phyloP scores from a whole-genome alignment of 331 rosid species.

The Quercus phellos region DNA sequence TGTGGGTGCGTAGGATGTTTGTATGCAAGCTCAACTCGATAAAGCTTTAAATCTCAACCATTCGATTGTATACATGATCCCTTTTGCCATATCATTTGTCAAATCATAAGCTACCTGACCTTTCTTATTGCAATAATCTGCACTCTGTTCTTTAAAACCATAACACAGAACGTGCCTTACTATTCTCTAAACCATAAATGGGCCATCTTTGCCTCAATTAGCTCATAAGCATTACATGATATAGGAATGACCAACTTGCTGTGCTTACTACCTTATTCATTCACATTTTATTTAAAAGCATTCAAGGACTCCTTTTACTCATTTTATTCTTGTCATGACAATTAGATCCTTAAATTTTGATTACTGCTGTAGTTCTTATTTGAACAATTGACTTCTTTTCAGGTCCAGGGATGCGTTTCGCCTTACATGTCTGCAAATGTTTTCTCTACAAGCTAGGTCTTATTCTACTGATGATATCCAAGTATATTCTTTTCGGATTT shows the following conservation, averaged over 20 bases:
- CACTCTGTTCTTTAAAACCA: neutral
- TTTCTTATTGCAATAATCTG: neutral
- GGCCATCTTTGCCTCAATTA: neutral
- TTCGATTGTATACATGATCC: neutral
- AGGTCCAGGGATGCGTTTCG: slow-evolving; percentile 72
- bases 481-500: neutral
- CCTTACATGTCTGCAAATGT: slow-evolving; percentile 65
- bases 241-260: neutral
- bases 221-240: neutral
- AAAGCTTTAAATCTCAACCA: neutral
- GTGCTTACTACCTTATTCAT: neutral
- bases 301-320: neutral
- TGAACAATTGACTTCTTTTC: slow-evolving; percentile 22
- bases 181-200: neutral
- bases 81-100: neutral
- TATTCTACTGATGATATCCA: neutral
- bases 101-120: too few relatives aligned
- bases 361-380: neutral
- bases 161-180: neutral
- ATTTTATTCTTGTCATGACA: neutral
- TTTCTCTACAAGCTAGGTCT: slow-evolving; percentile 40
- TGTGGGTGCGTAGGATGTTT: neutral
- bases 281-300: neutral
- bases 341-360: neutral
- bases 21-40: neutral